Base-by-base conservation (phyloP, 176 grass and related monocot species). In the Paspalum vaginatum region DNA sequence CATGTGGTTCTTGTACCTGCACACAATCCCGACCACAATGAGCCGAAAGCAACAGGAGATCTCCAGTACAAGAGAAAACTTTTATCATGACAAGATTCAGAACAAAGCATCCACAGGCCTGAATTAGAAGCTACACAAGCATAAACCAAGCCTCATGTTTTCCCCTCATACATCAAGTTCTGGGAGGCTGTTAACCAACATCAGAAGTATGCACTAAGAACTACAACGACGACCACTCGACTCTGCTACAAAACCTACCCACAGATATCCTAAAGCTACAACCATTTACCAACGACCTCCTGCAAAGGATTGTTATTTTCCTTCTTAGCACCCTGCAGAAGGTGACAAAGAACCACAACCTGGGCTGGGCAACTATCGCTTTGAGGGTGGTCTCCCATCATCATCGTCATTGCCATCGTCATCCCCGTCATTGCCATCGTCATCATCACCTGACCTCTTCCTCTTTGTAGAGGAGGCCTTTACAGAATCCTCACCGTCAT, bases 241-340 rank as follows among this genome's bases (percentile, higher is more conserved):
- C 48, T 50, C 51, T 37, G 72, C 77, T 77, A 81, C 64, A 77
- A 64, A 69, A 83, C 32, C 75, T 79, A 84, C 5, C 51, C 65
- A 84, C 74, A 80, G n/a, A n/a, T 84, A 60, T 88, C 72, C 83
- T 82, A 82, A 57, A 78, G 13, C 83, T 89, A 89, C 72, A 85
- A 79, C 27, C 77, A 85, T 89, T 85, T 89, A 85, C 82, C 57
- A 70, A 75, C 81, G 70, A 75, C 38, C 77, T 70, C 57, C 64
- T 72, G 50, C 20, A 16, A 42, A 56, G 16, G 60, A 89, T 78
- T 89, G 43, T 85, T 85, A 77, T 72, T 85, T 76, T 25, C 49
- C 46, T 40, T 68, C 72, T 22, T 38, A 11, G 40, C 56, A 55
- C 45, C 60, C 62, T 69, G 38, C 46, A 56, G 20, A 84, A 54